Conservation (phyloP, 2,329 filamentous ascomycete genomes). For the Ophiocordyceps camponoti-leonardi region DNA sequence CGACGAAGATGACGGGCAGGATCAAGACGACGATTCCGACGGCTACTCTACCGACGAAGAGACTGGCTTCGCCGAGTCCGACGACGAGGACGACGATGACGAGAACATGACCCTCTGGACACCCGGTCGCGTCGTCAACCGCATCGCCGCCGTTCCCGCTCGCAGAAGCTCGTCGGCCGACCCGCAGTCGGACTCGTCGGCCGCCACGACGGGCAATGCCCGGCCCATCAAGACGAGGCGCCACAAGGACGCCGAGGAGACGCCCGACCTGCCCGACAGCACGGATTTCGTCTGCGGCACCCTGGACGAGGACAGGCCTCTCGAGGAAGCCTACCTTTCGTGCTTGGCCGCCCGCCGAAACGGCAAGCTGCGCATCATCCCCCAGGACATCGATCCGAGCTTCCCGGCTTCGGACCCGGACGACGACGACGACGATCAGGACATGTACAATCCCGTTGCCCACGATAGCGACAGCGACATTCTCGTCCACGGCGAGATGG, state of each 20-base stretch:
- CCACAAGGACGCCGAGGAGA: slow-evolving; percentile 23
- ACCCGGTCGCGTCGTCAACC: slow-evolving; percentile 21
- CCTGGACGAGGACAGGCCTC: slow-evolving; percentile 79
- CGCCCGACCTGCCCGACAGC: slow-evolving; percentile 82
- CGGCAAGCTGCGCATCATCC: slow-evolving; percentile 64
- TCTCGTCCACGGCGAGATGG: slow-evolving; percentile 57
- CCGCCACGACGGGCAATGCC: slow-evolving; percentile 23
- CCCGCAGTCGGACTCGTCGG: slow-evolving; percentile 43
- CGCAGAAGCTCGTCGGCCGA: slow-evolving; percentile 23
- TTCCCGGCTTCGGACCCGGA: slow-evolving; percentile 92
- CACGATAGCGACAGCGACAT: slow-evolving; percentile 51
- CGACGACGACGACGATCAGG: slow-evolving; percentile 57
- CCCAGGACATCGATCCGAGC: slow-evolving; percentile 95
- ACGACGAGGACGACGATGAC: slow-evolving; percentile 50
- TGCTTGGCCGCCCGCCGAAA: slow-evolving; percentile 67
- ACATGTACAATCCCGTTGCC: slow-evolving; percentile 37
- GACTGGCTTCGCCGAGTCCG: slow-evolving; percentile 50
- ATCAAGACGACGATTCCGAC: slow-evolving; percentile 41
- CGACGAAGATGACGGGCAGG: slow-evolving; percentile 30
- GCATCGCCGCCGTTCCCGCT: slow-evolving; percentile 16
- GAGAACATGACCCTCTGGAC: slow-evolving; percentile 44
- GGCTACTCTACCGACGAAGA: slow-evolving; percentile 64
- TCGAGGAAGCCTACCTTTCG: slow-evolving; percentile 87
- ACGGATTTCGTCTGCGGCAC: slow-evolving; percentile 99
- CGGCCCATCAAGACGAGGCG: slow-evolving; percentile 10